These are phyloP conservation scores for Rhynchosporium agropyri DNA, from an alignment of 2,329 filamentous ascomycete species.

Conservation along the genomic window DNA sequence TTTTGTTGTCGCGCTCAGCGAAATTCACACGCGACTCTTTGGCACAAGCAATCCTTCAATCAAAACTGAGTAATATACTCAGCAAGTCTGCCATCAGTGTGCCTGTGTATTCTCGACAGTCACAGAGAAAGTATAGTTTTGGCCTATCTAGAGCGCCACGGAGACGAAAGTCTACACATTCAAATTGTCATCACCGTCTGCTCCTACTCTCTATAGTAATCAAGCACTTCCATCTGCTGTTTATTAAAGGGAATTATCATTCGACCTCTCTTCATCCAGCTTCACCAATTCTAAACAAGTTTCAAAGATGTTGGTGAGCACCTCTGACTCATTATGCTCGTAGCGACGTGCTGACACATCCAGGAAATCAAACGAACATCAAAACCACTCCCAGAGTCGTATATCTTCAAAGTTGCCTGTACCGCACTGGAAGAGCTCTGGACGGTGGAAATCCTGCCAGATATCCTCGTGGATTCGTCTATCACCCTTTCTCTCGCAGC, in stretches of 20 bases:
- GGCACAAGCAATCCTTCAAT: not conserved
- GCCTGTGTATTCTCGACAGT: too few species aligned
- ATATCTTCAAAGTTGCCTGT: not conserved
- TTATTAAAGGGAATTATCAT: too few species aligned
- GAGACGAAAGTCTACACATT: too few species aligned
- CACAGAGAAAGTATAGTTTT: too few species aligned
- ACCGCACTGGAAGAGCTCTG: conserved; percentile 2
- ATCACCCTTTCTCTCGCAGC: not conserved
- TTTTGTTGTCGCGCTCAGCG: not conserved
- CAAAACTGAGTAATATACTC: too few species aligned
- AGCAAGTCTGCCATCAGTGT: too few species aligned
- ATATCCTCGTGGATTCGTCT: not conserved
- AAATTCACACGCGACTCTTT: not conserved
- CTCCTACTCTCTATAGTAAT: too few species aligned
- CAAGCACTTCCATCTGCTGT: too few species aligned
- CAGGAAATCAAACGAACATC: not conserved
- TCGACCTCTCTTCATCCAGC: too few species aligned
- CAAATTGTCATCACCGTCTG: too few species aligned
- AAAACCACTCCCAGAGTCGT: not conserved
- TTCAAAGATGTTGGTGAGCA: conserved; percentile 1
- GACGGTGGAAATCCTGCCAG: conserved; percentile 2
- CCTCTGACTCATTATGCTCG: not conserved
- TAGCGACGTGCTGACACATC: conserved; percentile 2
- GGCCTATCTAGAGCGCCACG: too few species aligned
- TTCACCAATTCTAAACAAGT: not conserved